A percentile compares a stretch with the other conserved stretches of the same genome.
Evolutionary conservation across 1,284 basidiomycete species (phyloP).

Genomic region (Trichosporon sp.): DNA sequence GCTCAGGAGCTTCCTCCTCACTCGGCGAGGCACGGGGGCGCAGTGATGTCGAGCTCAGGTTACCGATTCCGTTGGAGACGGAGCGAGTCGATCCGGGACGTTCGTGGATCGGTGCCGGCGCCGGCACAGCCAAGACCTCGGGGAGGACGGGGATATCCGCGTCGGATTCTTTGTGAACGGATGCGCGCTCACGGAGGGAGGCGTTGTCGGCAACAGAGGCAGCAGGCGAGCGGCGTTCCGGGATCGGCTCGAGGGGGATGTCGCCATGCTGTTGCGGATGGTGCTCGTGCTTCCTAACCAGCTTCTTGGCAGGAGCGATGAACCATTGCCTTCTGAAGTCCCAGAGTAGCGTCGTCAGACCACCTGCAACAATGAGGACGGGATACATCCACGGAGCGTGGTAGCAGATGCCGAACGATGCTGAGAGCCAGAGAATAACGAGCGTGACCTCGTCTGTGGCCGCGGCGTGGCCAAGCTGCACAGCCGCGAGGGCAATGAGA

Average conservation of each 20-base stretch:
- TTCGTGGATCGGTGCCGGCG: background rate
- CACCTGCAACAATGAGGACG: slow-evolving; percentile 52
- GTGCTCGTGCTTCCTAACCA: background rate
- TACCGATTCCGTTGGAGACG: background rate
- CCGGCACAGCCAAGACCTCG: background rate
- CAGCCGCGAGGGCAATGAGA: slow-evolving; percentile 63
- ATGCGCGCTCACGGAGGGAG: background rate
- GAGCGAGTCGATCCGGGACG: background rate
- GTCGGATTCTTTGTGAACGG: background rate
- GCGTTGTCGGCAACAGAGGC: background rate
- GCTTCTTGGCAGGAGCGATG: slow-evolving; percentile 4
- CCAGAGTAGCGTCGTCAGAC: slow-evolving; percentile 47
- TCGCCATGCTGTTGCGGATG: slow-evolving; percentile 7
- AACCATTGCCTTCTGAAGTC: slow-evolving; percentile 42
- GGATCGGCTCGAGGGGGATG: slow-evolving; percentile 16
- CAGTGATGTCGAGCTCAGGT: background rate
- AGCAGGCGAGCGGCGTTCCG: slow-evolving; percentile 2
- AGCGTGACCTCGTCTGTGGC: slow-evolving; percentile 62
- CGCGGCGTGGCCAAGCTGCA: slow-evolving; percentile 61
- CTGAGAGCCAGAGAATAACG: slow-evolving; percentile 60
- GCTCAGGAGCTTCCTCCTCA: background rate
- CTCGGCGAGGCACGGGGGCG: background rate
- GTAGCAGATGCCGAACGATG: slow-evolving; percentile 62
- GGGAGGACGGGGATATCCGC: background rate
- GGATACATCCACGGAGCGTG: slow-evolving; percentile 61